These are phyloP conservation scores for Leptomonas seymouri DNA, from an alignment of 208 protist genomes.

Conservation along the genomic window DNA sequence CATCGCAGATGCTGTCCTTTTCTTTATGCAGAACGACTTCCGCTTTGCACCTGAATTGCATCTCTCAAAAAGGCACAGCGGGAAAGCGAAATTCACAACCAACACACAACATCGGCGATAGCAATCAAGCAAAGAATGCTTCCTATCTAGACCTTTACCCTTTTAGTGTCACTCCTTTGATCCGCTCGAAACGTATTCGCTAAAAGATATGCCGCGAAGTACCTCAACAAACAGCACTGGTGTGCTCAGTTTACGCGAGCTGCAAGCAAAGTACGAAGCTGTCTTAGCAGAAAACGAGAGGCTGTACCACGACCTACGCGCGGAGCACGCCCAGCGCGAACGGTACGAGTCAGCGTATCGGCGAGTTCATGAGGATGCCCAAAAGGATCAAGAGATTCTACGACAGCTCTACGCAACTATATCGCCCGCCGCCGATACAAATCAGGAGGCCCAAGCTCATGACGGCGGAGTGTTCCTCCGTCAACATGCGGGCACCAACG, in stretches of 20 bases:
- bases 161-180: too few species aligned
- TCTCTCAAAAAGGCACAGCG: too few species aligned
- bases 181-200: too few species aligned
- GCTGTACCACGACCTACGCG: constrained; percentile 13
- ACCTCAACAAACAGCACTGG: background rate
- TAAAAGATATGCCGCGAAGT: background rate
- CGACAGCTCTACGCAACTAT: constrained; percentile 5
- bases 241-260: background rate
- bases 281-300: constrained; percentile 14
- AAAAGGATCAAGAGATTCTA: constrained; percentile 4
- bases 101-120: too few species aligned
- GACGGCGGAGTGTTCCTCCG: background rate
- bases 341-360: background rate
- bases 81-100: too few species aligned
- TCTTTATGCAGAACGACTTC: too few species aligned
- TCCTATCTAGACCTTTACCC: too few species aligned
- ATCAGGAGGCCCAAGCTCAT: background rate
- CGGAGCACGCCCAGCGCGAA: constrained; percentile 8
- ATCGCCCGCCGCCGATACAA: background rate
- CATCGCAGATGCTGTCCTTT: too few species aligned
- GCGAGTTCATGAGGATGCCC: constrained; percentile 13
- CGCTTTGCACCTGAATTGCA: too few species aligned
- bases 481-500: too few species aligned
- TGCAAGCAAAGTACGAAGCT: constrained; percentile 16
- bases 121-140: too few species aligned